Conservation (phyloP, 345 rosid genomes). For the Citrus hindsii region DNA sequence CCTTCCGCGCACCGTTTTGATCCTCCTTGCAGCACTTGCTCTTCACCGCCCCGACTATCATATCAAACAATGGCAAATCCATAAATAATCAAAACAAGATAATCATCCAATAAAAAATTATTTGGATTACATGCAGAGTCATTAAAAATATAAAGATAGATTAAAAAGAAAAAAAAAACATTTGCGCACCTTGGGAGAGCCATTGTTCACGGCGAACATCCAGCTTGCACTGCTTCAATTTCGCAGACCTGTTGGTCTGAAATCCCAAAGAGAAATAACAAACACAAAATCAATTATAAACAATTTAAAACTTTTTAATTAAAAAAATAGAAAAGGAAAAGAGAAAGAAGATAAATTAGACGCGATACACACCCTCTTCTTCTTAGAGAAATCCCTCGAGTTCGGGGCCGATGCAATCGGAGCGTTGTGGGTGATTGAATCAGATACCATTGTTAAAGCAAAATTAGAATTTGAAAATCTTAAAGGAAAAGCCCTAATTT, state of each 20-base stretch:
- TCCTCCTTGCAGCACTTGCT: conserved; percentile 56
- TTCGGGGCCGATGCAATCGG: conserved; percentile 46
- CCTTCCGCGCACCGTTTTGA: conserved; percentile 20
- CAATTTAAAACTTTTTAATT: no score
- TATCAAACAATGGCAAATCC: conserved; percentile 16
- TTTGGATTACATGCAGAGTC: not conserved
- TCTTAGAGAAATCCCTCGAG: conserved; percentile 60
- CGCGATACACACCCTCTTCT: conserved; percentile 65
- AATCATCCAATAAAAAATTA: conserved; percentile 3
- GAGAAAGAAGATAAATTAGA: not conserved
- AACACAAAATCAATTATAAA: not conserved
- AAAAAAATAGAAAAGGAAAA: not conserved
- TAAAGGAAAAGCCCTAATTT: conserved; percentile 51
- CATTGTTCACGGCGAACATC: conserved; percentile 97
- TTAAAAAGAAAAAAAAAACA: not conserved
- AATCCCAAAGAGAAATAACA: conserved; percentile 15
- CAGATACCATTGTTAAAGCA: conserved; percentile 52
- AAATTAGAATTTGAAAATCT: not conserved
- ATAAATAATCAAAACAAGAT: not conserved
- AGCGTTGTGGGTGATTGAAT: conserved; percentile 48
- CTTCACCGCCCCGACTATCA: conserved; percentile 42
- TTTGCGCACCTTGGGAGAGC: conserved; percentile 79
- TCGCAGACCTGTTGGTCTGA: conserved; percentile 84
- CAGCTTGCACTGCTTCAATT: conserved; percentile 89
- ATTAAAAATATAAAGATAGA: not conserved